phyloP scores from a whole-genome alignment of 2,329 filamentous ascomycete species.

The Talaromyces atroroseus region DNA sequence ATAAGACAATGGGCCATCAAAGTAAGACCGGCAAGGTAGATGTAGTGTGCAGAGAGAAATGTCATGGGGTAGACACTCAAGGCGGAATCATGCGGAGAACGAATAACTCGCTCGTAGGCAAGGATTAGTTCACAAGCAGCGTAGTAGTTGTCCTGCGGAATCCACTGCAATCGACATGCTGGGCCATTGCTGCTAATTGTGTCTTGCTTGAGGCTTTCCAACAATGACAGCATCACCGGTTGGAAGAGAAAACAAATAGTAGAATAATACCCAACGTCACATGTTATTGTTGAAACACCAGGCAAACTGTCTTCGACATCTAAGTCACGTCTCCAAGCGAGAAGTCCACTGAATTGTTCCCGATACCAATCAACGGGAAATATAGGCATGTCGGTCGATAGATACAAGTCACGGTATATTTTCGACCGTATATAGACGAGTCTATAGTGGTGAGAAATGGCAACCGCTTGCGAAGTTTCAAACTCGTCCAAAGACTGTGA shows the following conservation, averaged over 20 bases:
- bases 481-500: slow-evolving; percentile 14
- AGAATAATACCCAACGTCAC: slow-evolving; percentile 28
- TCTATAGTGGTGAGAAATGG: slow-evolving; percentile 30
- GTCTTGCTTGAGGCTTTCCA: not conserved
- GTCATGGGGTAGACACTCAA: slow-evolving; percentile 27
- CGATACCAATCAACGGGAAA: slow-evolving; percentile 24
- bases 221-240: slow-evolving; percentile 22
- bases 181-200: no score
- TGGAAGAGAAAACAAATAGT: slow-evolving; percentile 30
- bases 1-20: slow-evolving; percentile 27
- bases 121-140: slow-evolving; percentile 24
- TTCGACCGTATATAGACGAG: slow-evolving; percentile 33
- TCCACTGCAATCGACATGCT: slow-evolving; percentile 11
- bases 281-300: slow-evolving; percentile 26
- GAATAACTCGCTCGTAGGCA: slow-evolving; percentile 26
- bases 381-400: slow-evolving; percentile 21
- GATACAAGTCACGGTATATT: slow-evolving; percentile 28
- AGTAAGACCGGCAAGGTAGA: slow-evolving; percentile 27
- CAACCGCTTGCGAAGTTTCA: slow-evolving; percentile 21
- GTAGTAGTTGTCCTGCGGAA: slow-evolving; percentile 26
- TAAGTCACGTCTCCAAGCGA: slow-evolving; percentile 20
- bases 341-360: slow-evolving; percentile 20
- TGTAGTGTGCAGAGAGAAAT: slow-evolving; percentile 28
- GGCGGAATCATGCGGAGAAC: slow-evolving; percentile 23
- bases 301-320: not conserved